Base-by-base conservation (phyloP, 2,329 filamentous ascomycete species). In the Phialemoniopsis sp. region DNA sequence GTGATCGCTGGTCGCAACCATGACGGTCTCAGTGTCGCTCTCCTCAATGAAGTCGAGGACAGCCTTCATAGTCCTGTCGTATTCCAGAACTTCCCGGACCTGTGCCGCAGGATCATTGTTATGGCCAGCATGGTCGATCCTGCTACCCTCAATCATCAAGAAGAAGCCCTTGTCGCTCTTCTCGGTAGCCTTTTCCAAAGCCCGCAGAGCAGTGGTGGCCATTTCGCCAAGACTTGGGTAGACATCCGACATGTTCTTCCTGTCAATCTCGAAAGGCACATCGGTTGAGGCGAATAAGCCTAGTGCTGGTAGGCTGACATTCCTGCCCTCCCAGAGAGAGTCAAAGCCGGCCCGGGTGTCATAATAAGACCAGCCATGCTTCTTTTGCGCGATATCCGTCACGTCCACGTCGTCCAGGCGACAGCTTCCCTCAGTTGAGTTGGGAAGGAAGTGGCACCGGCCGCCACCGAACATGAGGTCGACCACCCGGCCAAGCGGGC, bases 111-210 rank as follows among this genome's bases (percentile, higher is more conserved):
- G 87, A 52, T 93, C 87, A 51, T 93, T 93, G 46, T 77, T 78
- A 57, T 93, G 87, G 7, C 89, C 93, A 4, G 93, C 91, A 58
- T 98, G 93, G 55, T 98, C 93, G 53, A 98, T 97, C 32, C 93
- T 78, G 53, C 88, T 95, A 5, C 90, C 93, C 63, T 98, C 93
- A 45, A 98, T 94, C 91, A 98, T 95, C 52, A 98, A 72, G 66
- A 98, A 98, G 72, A 97, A 98, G 5, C 93, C 93, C 62, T 94
- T 82, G 32, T 97, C 89, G 46, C 79, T 89, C 55, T 90, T 73
- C 55, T 78, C 73, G 0, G 93, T 96, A 0, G 90, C 93, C 43
- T 82, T 80, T 46, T 85, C 85, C 17, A 98, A 76, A 2, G 87
- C 82, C 13, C 75, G 79, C 45, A 98, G 70, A 2, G 93, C 91